Base-by-base conservation (phyloP, 352 stramenopile species). In the Peronospora farinosa region DNA sequence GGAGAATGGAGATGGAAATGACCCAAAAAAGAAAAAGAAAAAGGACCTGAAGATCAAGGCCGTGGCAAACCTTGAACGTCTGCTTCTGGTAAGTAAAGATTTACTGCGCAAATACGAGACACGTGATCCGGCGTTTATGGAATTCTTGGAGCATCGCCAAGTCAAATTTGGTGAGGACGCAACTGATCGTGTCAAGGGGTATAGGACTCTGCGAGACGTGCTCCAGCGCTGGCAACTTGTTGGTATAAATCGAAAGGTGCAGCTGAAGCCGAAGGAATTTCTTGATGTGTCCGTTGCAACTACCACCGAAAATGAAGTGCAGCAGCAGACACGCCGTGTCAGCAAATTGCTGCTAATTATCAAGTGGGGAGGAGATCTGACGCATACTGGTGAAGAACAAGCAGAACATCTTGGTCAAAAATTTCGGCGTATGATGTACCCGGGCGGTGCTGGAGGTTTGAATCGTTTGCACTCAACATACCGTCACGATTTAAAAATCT, bases 401-500 rank as follows among this genome's bases (percentile, higher is more conserved):
- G 95, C 96, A 0, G 94, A 98, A 55, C 72, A 86, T 47, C 69
- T 99, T 17, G 96, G 97, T 1, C 86, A 95, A 28, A 84, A 84
- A 38, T 90, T 95, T 47, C 75, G 88, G 2, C 74, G 87, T 17
- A 88, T 86, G 63, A 87, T 96, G 76, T 96, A 96, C 45, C 88
- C 86, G 0, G 86, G 85, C 36, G 85, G 88, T n/a, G 86, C 94
- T 41, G 95, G 95, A 12, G 96, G 96, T 2, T 89, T 99, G 39
- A 92, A 99, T 40, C 88, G 97, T 27, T 72, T 99, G 31, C 97
- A 99, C 77, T 98, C 96, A 38, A 99, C 97, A 1, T 99, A 97
- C 62, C 88, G 97, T 2, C 97, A 99, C 75, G 97, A 99, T 65
- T 70, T 99, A 10, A 99, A 99, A 69, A 99, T 99, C 48, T 99